Evolutionary conservation across 1,284 basidiomycete species (phyloP).

Genomic region (Trichosporon inkin): DNA sequence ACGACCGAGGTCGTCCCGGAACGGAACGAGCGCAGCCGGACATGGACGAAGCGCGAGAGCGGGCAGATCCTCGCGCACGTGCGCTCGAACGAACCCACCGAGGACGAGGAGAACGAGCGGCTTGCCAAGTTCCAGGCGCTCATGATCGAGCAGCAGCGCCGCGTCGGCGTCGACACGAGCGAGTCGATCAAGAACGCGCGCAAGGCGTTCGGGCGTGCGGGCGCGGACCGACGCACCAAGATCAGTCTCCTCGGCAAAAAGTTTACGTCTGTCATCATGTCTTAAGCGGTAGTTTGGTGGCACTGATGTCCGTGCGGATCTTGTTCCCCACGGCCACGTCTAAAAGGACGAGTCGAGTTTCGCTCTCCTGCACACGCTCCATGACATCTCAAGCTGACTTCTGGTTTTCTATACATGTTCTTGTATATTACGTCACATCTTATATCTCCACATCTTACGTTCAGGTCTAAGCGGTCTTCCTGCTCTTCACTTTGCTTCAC

Average conservation of each 20-base stretch:
- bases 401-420: too few relatives aligned
- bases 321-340: too few relatives aligned
- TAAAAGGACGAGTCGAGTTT: too few relatives aligned
- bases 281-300: neutral
- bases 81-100: neutral
- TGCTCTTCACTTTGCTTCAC: too few relatives aligned
- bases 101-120: slow-evolving; percentile 28
- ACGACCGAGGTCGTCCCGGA: neutral
- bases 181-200: slow-evolving; percentile 26
- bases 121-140: slow-evolving; percentile 41
- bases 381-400: too few relatives aligned
- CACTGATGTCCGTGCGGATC: too few relatives aligned
- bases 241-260: slow-evolving; percentile 32
- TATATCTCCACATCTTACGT: too few relatives aligned
- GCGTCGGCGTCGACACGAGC: slow-evolving; percentile 28
- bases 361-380: too few relatives aligned
- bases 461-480: too few relatives aligned
- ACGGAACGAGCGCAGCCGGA: neutral
- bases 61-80: neutral
- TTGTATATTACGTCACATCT: too few relatives aligned
- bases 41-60: slow-evolving; percentile 9
- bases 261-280: slow-evolving; percentile 29
- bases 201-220: slow-evolving; percentile 16
- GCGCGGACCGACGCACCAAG: slow-evolving; percentile 23
- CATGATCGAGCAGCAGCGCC: slow-evolving; percentile 36